phyloP scores from a whole-genome alignment of 768 basidiomycete species.

The Termitomyces sp. region DNA sequence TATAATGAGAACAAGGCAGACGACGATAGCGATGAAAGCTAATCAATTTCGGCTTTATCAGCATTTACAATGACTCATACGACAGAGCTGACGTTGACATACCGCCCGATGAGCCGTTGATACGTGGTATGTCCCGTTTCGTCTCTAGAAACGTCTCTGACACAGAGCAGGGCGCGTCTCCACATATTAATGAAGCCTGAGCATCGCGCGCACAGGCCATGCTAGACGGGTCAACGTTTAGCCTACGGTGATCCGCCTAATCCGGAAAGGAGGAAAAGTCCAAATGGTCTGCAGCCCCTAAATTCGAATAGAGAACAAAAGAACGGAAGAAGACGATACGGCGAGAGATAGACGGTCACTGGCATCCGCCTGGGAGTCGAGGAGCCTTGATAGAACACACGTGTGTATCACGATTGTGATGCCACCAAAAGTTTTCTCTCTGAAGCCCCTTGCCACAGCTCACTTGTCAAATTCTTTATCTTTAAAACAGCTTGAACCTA shows the following conservation, averaged over 20 bases:
- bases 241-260: neutral
- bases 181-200: no score
- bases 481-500: no score
- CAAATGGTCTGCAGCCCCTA: neutral
- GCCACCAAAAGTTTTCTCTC: neutral
- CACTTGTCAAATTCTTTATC: no score
- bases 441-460: no score
- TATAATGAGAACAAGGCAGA: conserved; percentile 52
- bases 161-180: neutral
- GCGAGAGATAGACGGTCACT: neutral
- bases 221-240: neutral
- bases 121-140: neutral
- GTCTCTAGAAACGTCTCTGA: neutral
- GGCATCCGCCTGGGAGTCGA: neutral
- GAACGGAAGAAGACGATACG: neutral
- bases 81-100: neutral
- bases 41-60: neutral
- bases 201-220: neutral
- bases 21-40: conserved; percentile 64
- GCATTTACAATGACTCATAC: neutral
- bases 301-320: neutral
- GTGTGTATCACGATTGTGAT: neutral
- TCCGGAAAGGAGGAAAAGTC: neutral
- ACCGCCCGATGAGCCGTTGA: neutral
- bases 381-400: neutral